Evolutionary conservation across 306 rosid species (phyloP), one percentile per base, ranked within the genome.

Genomic region (Malus orientalis): DNA sequence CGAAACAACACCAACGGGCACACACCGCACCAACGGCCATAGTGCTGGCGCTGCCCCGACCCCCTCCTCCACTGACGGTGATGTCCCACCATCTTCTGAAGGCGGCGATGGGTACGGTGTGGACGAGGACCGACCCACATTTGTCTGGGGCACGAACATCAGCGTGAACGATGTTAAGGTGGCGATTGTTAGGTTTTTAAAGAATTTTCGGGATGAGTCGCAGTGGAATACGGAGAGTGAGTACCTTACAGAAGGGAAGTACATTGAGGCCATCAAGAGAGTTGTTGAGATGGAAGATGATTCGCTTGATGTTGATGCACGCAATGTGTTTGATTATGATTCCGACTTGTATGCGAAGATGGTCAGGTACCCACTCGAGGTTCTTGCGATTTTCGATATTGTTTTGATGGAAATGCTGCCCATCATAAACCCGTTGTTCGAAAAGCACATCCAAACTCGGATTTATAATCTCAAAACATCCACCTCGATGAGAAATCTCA

Each of bases 311-410:
- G 97, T 95, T 14, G 82, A 95, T 80, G 97, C 99, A 0, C 89
- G 71, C 20, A 91, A 95, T 42, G 93, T 95, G 81, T 90, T 92
- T 75, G 95, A 85, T 81, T 94, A 95, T 40, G 99, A 95, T 77
- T 84, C 93, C 0, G 97, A 95, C 78, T 85, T 95, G 86, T 95
- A 95, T 57, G 87, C 91, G 12, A 95, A 95, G 88, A 89, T 95
- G 97, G 96, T 90, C 5, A 86, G 99, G 69, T 95, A 89, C 36
- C 97, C 99, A 1, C 97, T 95, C 4, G 99, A 95, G 87, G 99
- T 95, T 58, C 96, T 95, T 6, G 99, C 97, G 0, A 92, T 95
- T 71, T 95, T 95, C 72, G 99, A 95, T 77, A 83, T 95, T 81
- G 99, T 90, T 84, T 75, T 95, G 92, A 92, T 95, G 97, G 96